Conservation (phyloP, 768 basidiomycete species). For the Psilocybe azurescens region DNA sequence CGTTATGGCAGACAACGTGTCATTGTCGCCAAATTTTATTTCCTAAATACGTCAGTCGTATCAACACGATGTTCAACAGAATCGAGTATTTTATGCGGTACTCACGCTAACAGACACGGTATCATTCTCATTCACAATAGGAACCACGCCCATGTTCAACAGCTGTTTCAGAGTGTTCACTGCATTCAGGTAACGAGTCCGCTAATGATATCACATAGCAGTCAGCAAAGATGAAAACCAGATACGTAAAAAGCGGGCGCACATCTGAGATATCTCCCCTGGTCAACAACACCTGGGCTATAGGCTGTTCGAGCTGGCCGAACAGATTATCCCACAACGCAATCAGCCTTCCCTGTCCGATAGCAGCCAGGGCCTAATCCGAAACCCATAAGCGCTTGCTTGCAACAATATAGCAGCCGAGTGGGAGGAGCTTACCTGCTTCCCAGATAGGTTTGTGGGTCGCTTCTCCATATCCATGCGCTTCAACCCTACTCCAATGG, state of each 20-base stretch:
- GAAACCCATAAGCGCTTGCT: neutral
- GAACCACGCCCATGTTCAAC: conserved; percentile 91
- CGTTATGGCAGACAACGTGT: conserved; percentile 96
- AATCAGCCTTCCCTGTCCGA: conserved; percentile 95
- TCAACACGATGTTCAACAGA: neutral
- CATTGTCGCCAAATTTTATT: conserved; percentile 99
- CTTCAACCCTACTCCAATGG: conserved; percentile 95
- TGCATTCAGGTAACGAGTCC: conserved; percentile 95
- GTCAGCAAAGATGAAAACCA: neutral
- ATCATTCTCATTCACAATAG: conserved; percentile 99
- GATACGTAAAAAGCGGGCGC: conserved; percentile 25
- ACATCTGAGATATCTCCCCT: conserved; percentile 98
- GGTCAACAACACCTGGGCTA: conserved; percentile 93
- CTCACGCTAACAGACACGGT: conserved; percentile 96
- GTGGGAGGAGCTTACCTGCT: conserved; percentile 69
- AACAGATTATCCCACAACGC: conserved; percentile 98
- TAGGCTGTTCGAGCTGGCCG: conserved; percentile 91
- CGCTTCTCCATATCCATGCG: conserved; percentile 83
- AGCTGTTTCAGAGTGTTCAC: conserved; percentile 95
- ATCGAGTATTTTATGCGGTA: conserved; percentile 20
- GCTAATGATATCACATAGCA: conserved; percentile 45
- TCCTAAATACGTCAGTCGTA: conserved; percentile 59
- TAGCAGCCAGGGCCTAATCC: conserved; percentile 88
- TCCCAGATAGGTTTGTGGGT: conserved; percentile 87
- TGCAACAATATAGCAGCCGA: neutral